Conservation (phyloP, 352 stramenopile species). For the Stephanocyclus meneghinianus region DNA sequence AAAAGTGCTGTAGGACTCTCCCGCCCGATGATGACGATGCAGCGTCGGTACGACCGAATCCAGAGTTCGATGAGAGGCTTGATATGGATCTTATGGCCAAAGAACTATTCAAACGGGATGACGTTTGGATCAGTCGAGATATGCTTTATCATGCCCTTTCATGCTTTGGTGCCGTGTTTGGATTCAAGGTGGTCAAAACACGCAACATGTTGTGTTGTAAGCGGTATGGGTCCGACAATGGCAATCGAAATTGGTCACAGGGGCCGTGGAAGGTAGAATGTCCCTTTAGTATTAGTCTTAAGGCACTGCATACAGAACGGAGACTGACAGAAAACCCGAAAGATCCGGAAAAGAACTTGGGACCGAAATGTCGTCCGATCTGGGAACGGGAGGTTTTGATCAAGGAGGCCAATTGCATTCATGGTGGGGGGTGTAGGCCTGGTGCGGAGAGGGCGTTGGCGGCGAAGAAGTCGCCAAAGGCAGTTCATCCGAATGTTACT, state of each 20-base stretch:
- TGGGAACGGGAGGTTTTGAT: slow-evolving; percentile 17
- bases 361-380: neutral
- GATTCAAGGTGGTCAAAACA: slow-evolving; percentile 16
- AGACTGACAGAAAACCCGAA: slow-evolving; percentile 5
- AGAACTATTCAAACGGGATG: slow-evolving; percentile 16
- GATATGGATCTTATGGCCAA: slow-evolving; percentile 19
- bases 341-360: neutral
- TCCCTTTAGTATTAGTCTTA: slow-evolving; percentile 10
- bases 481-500: slow-evolving; percentile 12
- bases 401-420: slow-evolving; percentile 7
- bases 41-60: neutral
- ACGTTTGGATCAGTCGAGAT: slow-evolving; percentile 7
- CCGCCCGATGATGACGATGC: neutral
- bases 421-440: slow-evolving; percentile 13
- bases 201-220: slow-evolving; percentile 14
- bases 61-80: neutral
- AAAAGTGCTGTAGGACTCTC: neutral
- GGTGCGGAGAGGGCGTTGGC: neutral
- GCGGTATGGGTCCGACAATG: slow-evolving; percentile 8
- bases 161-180: neutral
- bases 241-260: slow-evolving; percentile 9
- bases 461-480: slow-evolving; percentile 6
- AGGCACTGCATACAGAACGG: slow-evolving; percentile 10
- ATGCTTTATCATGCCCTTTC: slow-evolving; percentile 14
- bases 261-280: slow-evolving; percentile 15